Base-by-base conservation (phyloP, 2,329 filamentous ascomycete genomes). In the Aspergillus niger region DNA sequence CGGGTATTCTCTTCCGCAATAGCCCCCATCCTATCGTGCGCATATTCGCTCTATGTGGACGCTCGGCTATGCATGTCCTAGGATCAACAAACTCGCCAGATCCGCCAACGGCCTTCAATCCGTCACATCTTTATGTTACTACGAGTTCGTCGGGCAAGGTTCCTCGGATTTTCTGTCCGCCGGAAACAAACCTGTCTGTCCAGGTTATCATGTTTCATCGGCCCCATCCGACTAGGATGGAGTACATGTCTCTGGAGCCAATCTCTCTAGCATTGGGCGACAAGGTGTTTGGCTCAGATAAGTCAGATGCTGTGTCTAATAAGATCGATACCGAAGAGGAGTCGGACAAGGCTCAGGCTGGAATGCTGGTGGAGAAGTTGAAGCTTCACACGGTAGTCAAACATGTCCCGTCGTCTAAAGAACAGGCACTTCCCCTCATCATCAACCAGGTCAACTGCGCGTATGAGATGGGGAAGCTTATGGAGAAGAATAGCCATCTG, bases 381-480 rank as follows among this genome's bases (percentile, higher is more conserved):
- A 92, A 90, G 71, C 83, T 92, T 65, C 96, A 99, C 75, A 94
- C 90, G 2, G 92, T 99, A 4, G 81, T 91, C 57, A 88, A 88
- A 66, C 91, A 91, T 71, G 80, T 86, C 2, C 86, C 89, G 2
- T 95, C 94, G 1, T 85, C 88, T 61, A 94, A 97, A 70, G 95
- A 99, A 74, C 85, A 87, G 63, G 89, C 91, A 1, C 81, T 99
- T 30, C 85, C 89, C 4, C 87, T 86, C 59, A 93, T 98, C 60
- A 85, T 97, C 66, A 92, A 93, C 69, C 94, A 98, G 77, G 90
- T 98, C 74, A 99, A 99, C 72, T 99, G 95, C 83, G 92, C 93
- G 0, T 92, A 89, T 80, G 96, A 99, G 76, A 83, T 99, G 59
- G 89, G 95, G 63, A 84, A 88, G 67, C 81, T 97, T 41, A 81